phyloP scores from a whole-genome alignment of 257 asterid genomes.

The Solanum pinnatisectum region DNA sequence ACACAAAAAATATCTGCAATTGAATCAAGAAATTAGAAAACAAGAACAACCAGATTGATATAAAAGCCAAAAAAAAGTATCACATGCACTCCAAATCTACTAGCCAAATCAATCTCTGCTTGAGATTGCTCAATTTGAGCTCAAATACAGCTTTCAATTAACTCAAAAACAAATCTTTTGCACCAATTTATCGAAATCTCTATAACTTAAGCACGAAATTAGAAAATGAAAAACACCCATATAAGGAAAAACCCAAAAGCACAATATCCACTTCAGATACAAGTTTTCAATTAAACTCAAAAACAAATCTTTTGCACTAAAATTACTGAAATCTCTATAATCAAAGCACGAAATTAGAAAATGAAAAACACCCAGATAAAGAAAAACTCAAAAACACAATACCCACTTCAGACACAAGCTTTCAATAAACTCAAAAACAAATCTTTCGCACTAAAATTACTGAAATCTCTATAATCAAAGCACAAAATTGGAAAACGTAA shows the following conservation, averaged over 20 bases:
- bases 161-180: too few relatives aligned
- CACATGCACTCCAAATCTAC: not conserved
- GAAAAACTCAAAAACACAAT: not conserved
- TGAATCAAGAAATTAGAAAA: not conserved
- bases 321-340: not conserved
- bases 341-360: not conserved
- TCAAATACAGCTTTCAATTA: not conserved
- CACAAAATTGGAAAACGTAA: not conserved
- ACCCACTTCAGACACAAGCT: not conserved
- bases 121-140: not conserved
- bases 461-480: not conserved
- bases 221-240: not conserved
- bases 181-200: too few relatives aligned
- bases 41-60: not conserved
- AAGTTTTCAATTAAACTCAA: not conserved
- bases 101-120: not conserved
- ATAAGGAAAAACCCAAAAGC: not conserved
- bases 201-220: not conserved
- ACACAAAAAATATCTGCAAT: not conserved
- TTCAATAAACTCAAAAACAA: not conserved
- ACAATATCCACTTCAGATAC: not conserved
- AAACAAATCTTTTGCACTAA: not conserved
- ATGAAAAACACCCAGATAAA: constrained; percentile 1
- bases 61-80: not conserved
- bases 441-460: not conserved